Evolutionary conservation across 2,329 filamentous ascomycete species (phyloP), one percentile per base, ranked within the genome.

Genomic region (Eutypella sp.): DNA sequence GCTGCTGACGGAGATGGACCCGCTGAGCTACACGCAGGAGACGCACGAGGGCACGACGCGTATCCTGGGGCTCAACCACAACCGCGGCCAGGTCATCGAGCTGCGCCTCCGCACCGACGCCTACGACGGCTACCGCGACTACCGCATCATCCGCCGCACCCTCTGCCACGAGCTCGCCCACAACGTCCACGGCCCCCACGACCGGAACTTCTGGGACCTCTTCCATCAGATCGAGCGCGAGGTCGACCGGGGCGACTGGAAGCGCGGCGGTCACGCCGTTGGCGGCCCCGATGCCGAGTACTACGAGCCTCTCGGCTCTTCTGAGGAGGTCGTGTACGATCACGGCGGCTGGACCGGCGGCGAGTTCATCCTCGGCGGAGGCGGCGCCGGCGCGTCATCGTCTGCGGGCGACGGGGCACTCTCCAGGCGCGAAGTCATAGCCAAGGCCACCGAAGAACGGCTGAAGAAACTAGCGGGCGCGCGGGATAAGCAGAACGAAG

Each of bases 101-200:
- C 68, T 99, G 50, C 75, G 93, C 0, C 69, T 99, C 29, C 75
- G 93, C n/a, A 97, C 93, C 1, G 93, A 99, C 68, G 88, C 87
- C 3, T 89, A 93, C 63, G 90, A 96, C 64, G 93, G 93, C 1
- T 97, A 96, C 60, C 74, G 93, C 31, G 89, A 96, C 63, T 99
- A 97, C 69, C 85, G 85, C 57, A 91, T 86, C 0, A 95, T 99
- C 41, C 80, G 93, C 42, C 88, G 87, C 56, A 97, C 93, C 39
- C 73, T 99, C 11, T 97, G 92, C 62, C 93, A 99, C 69, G 93
- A 99, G 71, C 74, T 99, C 16, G 85, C 91, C 54, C 93, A 99
- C 67, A 96, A 96, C 58, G 88, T 96, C 9, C 85, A 86, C 68
- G 76, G 86, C 0, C 81, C 86, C 0, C 93, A 99, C 65, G 90